Percentiles rank a stretch among this genome's conserved stretches.
Evolutionary conservation across 345 rosid genomes (phyloP).

Genomic region (Citrus glauca): DNA sequence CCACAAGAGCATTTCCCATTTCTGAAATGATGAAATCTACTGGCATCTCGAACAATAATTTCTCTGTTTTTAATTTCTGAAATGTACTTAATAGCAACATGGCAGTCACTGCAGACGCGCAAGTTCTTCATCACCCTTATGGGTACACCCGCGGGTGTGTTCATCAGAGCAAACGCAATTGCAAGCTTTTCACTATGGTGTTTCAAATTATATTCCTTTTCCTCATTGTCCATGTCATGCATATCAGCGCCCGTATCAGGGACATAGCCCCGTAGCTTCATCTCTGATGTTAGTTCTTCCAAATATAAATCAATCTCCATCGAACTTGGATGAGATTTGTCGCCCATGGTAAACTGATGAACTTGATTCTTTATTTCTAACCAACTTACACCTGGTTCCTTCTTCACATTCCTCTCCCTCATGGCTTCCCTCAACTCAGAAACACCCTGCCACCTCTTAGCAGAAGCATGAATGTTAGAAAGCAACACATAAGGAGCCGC

Average conservation of each 20-base stretch:
- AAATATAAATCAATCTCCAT: conserved; percentile 57
- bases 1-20: conserved; percentile 71
- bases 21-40: conserved; percentile 83
- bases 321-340: conserved; percentile 51
- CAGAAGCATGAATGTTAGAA: conserved; percentile 61
- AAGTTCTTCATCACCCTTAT: conserved; percentile 80
- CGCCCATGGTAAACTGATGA: conserved; percentile 58
- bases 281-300: conserved; percentile 51
- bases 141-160: conserved; percentile 43
- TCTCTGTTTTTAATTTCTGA: conserved; percentile 58
- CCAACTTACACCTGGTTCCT: conserved; percentile 81
- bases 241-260: conserved; percentile 60
- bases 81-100: conserved; percentile 64
- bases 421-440: conserved; percentile 57
- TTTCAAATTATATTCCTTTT: conserved; percentile 60
- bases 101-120: conserved; percentile 76
- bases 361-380: conserved; percentile 57
- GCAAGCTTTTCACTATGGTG: conserved; percentile 84
- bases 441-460: conserved; percentile 60
- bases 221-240: conserved; percentile 80
- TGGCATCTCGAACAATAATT: conserved; percentile 68
- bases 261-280: conserved; percentile 62
- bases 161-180: conserved; percentile 65
- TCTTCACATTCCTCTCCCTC: conserved; percentile 66
- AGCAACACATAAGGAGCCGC: conserved; percentile 70